Evolutionary conservation across 306 rosid genomes (phyloP), one percentile per base, ranked within the genome.

Genomic region (Gynostemma pentaphyllum): DNA sequence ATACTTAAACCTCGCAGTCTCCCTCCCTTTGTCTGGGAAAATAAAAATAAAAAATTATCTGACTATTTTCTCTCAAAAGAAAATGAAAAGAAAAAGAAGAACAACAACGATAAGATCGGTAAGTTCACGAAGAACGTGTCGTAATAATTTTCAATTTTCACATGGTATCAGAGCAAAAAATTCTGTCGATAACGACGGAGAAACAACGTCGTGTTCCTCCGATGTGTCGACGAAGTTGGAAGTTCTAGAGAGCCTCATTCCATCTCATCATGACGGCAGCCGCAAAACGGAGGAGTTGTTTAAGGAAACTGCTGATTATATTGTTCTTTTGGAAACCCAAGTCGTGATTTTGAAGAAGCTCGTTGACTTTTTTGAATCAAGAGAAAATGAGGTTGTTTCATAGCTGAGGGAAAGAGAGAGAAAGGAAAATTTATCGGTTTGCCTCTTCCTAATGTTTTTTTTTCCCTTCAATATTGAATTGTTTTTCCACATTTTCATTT

Each of bases 291-390:
- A 67, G n/a, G 51, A 67, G 56, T 11, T 67, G 40, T 67, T 67
- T 63, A 27, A 67, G 59, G 71, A 67, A 52, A 67, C 71, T n/a
- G 71, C 71, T 7, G 63, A 67, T 51, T 51, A 67, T 63, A 67
- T 67, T 36, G 49, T 50, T 51, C 52, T 14, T 0, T 67, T 67
- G 62, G 40, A 52, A 41, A 67, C 71, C 24, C 51, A 51, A 51
- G 49, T 26, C 50, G 41, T 23, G 18, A 29, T 67, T 52, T 52
- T 67, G 62, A 62, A 67, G 63, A 67, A 39, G 54, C 54, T 67
- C 63, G 49, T 66, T 15, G 71, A 40, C 27, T 50, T 51, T 52
- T 67, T 51, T 52, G 71, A 49, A 67, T 40, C 71, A 62, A 56
- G 27, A 2, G 29, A 29, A 64, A 13, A 64, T 16, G 39, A 7